Evolutionary conservation across 495 filamentous ascomycete species (phyloP), one percentile per base, ranked within the genome.

Genomic region (Penicillium mononematosum): DNA sequence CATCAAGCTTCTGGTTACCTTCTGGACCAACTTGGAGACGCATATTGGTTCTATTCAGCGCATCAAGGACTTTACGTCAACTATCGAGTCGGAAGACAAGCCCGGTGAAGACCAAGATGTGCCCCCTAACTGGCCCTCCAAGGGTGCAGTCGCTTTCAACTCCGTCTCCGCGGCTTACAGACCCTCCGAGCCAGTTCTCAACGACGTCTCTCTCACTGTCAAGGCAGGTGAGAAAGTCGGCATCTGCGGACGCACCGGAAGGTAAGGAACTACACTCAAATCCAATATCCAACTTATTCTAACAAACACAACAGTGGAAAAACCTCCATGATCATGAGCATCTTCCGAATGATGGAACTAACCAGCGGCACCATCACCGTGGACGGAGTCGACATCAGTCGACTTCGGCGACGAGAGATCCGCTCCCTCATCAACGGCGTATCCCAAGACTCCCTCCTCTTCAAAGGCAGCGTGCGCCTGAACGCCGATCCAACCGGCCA

Each of bases 361-460:
- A 71, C 62, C 12, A 60, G 58, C 34, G 78, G 79, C 42, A 63
- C 61, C 44, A 78, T 81, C 50, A 65, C 43, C 14, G 73, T 85
- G 27, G 81, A 85, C 48, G 75, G 75, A 10, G 52, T 78, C 20
- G 75, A 78, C 55, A 63, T 83, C 42, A 71, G 75, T 22, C 75
- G 67, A 8, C 67, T 82, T 9, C 80, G 76, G 0, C 74, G 75
- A 9, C 66, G 76, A 34, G 71, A 78, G 14, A 70, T 83, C 48
- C 77, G 80, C 36, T 68, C 76, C 1, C 73, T 71, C 17, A 67
- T 82, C 53, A 80, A 77, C 31, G 77, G 73, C 1, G 70, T 86
- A 41, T 80, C 85, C 7, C 84, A 89, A 58, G 78, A 84, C 48
- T 77, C 85, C 0, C 81, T 86, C 52, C 61, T 87, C 0, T 79